Conservation (phyloP, 495 filamentous ascomycete species). For the Penicillium nucicola region DNA sequence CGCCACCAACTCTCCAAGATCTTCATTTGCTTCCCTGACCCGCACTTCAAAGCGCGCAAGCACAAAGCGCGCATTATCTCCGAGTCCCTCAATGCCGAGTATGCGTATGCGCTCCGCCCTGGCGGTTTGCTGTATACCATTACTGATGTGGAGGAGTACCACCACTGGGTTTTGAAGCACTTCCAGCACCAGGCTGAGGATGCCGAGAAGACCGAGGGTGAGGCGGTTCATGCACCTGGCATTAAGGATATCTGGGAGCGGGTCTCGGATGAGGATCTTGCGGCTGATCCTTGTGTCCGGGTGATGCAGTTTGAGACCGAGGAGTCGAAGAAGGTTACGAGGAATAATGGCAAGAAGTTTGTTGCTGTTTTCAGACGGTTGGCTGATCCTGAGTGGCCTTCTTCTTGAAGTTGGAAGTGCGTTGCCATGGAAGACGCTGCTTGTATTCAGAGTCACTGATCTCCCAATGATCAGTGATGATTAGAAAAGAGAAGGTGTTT, state of each 20-base stretch:
- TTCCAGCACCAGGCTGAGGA: conserved; percentile 50
- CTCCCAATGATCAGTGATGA: not conserved
- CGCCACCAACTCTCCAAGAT: conserved; percentile 74
- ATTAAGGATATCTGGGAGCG: conserved; percentile 55
- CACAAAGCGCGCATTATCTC: conserved; percentile 95
- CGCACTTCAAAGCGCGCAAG: conserved; percentile 96
- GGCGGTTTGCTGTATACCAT: conserved; percentile 92
- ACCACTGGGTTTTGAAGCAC: conserved; percentile 86
- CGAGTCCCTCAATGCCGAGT: conserved; percentile 83
- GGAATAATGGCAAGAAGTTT: conserved; percentile 85
- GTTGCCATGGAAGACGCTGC: not conserved
- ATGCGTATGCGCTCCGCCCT: conserved; percentile 81
- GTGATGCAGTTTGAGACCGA: conserved; percentile 88
- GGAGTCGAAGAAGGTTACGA: conserved; percentile 93
- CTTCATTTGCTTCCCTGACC: conserved; percentile 97
- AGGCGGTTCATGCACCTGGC: conserved; percentile 31
- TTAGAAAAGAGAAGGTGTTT: conserved; percentile 10
- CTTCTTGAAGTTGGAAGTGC: conserved; percentile 16
- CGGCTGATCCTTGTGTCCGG: conserved; percentile 69
- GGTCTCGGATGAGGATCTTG: conserved; percentile 60
- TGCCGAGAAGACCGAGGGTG: conserved; percentile 21
- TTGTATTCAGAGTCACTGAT: not conserved
- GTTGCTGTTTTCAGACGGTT: conserved; percentile 80
- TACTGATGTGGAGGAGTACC: conserved; percentile 92
- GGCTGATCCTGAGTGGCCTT: conserved; percentile 72